Base-by-base conservation (phyloP, 306 rosid species). In the Prunus dulcis region DNA sequence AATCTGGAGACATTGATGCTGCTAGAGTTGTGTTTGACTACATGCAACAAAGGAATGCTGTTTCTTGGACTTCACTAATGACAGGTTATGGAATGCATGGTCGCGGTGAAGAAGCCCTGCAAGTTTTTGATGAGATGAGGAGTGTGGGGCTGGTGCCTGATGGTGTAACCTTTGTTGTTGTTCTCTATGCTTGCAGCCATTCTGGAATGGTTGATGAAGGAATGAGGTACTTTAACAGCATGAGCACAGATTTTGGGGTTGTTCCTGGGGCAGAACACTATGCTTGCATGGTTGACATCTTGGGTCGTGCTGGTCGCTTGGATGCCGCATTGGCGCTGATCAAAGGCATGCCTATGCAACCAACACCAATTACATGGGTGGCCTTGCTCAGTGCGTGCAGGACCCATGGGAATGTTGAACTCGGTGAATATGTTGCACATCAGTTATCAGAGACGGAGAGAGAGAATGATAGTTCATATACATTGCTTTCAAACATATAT, bases 51-150 rank as follows among this genome's bases (percentile, higher is more conserved):
- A 79, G 80, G 50, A 91, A 93, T 85, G 78, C 74, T 38, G 96
- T 93, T 75, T 91, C 98, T 34, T 93, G 97, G 98, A 91, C 98
- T 12, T 84, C 97, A 47, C 79, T 91, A 25, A 82, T 93, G 86
- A 85, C 90, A 0, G 93, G 97, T 46, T 93, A 93, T 69, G 97
- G 89, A 65, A 84, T 91, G 91, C 98, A 93, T 61, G 98, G 98
- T 52, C 86, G 84, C 34, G 93, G 97, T 18, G 90, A 88, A 83
- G 94, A 93, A 74, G 91, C 93, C 76, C 76, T 91, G 56, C 81
- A 46, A 12, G 83, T 91, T 78, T 93, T 93, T 58, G 75, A 80
- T 73, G 84, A 85, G 78, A 91, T 93, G 91, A 84, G 79, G 73
- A 73, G 80, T 74, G 67, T 46, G 63, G 88, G 84, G 75, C 67